Evolutionary conservation across 1,284 basidiomycete species (phyloP).

Genomic region (Coniophora puteana): DNA sequence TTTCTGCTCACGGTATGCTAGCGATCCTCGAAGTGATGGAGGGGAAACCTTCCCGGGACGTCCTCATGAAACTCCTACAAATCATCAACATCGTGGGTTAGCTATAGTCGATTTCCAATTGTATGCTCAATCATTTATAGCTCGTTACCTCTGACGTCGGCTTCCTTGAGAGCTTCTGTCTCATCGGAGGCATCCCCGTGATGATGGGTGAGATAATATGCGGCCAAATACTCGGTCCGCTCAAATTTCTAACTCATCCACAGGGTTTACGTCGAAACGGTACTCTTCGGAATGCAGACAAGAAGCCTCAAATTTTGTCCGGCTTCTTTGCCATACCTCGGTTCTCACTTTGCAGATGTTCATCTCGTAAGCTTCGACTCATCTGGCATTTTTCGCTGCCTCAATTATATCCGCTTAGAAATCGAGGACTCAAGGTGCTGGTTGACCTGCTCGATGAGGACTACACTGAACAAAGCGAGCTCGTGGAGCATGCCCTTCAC

Average conservation of each 20-base stretch:
- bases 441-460: slow-evolving; percentile 97
- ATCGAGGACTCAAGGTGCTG: slow-evolving; percentile 89
- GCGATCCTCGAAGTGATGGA: slow-evolving; percentile 93
- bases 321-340: slow-evolving; percentile 88
- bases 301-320: slow-evolving; percentile 95
- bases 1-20: slow-evolving; percentile 91
- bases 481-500: slow-evolving; percentile 93
- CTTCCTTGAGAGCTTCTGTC: slow-evolving; percentile 91
- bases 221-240: not conserved
- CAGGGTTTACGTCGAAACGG: slow-evolving; percentile 91
- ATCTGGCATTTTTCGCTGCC: not conserved
- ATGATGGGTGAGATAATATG: slow-evolving; percentile 71
- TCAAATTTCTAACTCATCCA: slow-evolving; percentile 5
- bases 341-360: slow-evolving; percentile 96
- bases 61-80: slow-evolving; percentile 80
- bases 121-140: slow-evolving; percentile 36
- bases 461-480: slow-evolving; percentile 82
- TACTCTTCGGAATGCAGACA: slow-evolving; percentile 90
- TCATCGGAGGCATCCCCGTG: slow-evolving; percentile 91
- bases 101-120: slow-evolving; percentile 6
- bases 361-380: slow-evolving; percentile 75
- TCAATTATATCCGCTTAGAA: slow-evolving; percentile 42
- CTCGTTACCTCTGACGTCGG: slow-evolving; percentile 84
- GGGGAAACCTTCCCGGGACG: slow-evolving; percentile 76
- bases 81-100: slow-evolving; percentile 81